phyloP scores from a whole-genome alignment of 2,329 filamentous ascomycete species.

The Calonectria hawksworthii region DNA sequence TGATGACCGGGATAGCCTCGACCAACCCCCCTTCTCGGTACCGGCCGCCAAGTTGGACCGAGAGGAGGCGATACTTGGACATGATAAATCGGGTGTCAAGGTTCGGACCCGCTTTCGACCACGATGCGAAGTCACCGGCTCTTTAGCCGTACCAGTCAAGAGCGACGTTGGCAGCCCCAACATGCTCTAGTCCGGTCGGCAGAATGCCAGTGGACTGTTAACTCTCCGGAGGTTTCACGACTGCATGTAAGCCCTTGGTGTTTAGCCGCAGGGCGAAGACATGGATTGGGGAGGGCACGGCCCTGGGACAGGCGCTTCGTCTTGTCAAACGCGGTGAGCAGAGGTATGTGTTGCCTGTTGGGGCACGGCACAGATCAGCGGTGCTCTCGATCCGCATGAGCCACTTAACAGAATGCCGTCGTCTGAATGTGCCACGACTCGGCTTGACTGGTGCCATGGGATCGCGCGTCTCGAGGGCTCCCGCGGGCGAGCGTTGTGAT shows the following conservation, averaged over 20 bases:
- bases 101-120: constrained; percentile 37
- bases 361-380: constrained; percentile 28
- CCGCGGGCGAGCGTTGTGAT: constrained; percentile 40
- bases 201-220: constrained; percentile 37
- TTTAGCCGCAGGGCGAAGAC: constrained; percentile 35
- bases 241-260: constrained; percentile 34
- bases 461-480: constrained; percentile 40
- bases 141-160: constrained; percentile 48
- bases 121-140: constrained; percentile 33
- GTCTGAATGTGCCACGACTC: constrained; percentile 39
- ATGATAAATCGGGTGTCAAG: constrained; percentile 35
- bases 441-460: constrained; percentile 37
- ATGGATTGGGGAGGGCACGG: constrained; percentile 4
- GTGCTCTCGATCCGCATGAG: constrained; percentile 32
- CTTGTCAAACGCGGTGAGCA: constrained; percentile 8
- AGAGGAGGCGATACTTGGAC: constrained; percentile 27
- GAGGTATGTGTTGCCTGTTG: constrained; percentile 10
- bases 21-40: constrained; percentile 20
- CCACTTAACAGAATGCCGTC: constrained; percentile 32
- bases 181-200: constrained; percentile 37
- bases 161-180: constrained; percentile 36
- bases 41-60: constrained; percentile 27
- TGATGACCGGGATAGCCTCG: constrained; percentile 34
- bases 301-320: constrained; percentile 1
- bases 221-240: constrained; percentile 21